A percentile compares a stretch with the other conserved stretches of the same genome.
Conservation (phyloP, 352 stramenopile genomes). For the Phytophthora constricta region DNA sequence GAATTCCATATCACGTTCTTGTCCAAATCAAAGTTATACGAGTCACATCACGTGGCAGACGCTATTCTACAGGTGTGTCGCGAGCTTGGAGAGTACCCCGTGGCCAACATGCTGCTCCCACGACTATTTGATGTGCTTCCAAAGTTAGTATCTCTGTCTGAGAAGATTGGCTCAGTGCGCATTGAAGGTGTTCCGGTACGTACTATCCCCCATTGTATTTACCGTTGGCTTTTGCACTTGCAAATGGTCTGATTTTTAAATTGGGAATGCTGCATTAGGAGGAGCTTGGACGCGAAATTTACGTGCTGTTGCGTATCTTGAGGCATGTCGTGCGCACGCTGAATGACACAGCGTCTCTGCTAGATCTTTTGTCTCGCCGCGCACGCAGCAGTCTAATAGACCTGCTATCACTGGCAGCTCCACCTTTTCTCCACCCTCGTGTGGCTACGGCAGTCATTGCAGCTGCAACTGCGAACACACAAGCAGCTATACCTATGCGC, state of each 20-base stretch:
- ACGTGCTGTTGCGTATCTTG: constrained; percentile 71
- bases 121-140: constrained; percentile 70
- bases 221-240: constrained; percentile 1
- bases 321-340: constrained; percentile 66
- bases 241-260: neutral
- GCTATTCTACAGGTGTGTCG: constrained; percentile 68
- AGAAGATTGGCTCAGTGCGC: constrained; percentile 67
- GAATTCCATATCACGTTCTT: constrained; percentile 76
- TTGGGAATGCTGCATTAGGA: constrained; percentile 38
- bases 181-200: constrained; percentile 77
- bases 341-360: constrained; percentile 49
- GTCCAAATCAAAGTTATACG: constrained; percentile 63
- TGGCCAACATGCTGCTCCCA: constrained; percentile 59
- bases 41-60: constrained; percentile 72
- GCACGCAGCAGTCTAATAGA: constrained; percentile 52
- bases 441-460: constrained; percentile 59
- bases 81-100: constrained; percentile 55
- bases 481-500: constrained; percentile 13
- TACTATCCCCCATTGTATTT: neutral
- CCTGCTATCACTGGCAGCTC: constrained; percentile 58
- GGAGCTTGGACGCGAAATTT: constrained; percentile 74
- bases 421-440: constrained; percentile 71
- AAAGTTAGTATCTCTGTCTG: constrained; percentile 54
- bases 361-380: constrained; percentile 59
- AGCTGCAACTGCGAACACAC: constrained; percentile 40